These are phyloP conservation scores for Alternaria alternata DNA, from an alignment of 2,329 filamentous ascomycete genomes.

Conservation along the genomic window DNA sequence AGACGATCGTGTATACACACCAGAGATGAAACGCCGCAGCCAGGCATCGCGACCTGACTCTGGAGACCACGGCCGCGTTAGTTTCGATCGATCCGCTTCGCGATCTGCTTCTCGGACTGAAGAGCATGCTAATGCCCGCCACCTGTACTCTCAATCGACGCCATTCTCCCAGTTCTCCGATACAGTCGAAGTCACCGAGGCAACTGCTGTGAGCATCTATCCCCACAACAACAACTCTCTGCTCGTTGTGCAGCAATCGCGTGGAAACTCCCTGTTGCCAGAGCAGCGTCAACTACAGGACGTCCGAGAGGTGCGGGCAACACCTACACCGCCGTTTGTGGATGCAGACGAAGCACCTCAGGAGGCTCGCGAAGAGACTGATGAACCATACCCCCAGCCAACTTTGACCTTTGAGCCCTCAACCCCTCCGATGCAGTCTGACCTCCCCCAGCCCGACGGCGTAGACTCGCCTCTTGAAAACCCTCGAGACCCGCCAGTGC, in stretches of 20 bases:
- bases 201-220: slow-evolving; percentile 67
- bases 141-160: slow-evolving; percentile 60
- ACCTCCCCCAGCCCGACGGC: slow-evolving; percentile 26
- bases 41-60: slow-evolving; percentile 43
- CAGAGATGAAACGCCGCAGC: slow-evolving; percentile 43
- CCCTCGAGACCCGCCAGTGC: slow-evolving; percentile 64
- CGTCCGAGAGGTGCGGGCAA: slow-evolving; percentile 24
- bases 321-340: slow-evolving; percentile 38
- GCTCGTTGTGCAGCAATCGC: slow-evolving; percentile 67
- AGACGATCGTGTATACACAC: slow-evolving; percentile 35
- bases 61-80: slow-evolving; percentile 46
- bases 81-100: slow-evolving; percentile 49
- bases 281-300: slow-evolving; percentile 31
- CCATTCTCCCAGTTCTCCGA: slow-evolving; percentile 58
- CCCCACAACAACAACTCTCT: slow-evolving; percentile 70
- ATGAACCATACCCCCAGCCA: slow-evolving; percentile 29
- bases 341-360: slow-evolving; percentile 27
- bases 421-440: slow-evolving; percentile 46
- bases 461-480: slow-evolving; percentile 68
- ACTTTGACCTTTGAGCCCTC: slow-evolving; percentile 46
- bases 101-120: slow-evolving; percentile 50
- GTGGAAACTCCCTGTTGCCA: slow-evolving; percentile 35
- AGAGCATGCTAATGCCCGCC: slow-evolving; percentile 52
- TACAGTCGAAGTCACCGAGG: slow-evolving; percentile 68
- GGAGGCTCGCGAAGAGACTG: slow-evolving; percentile 12